Base-by-base conservation (phyloP, 805 yeast genomes). In the Yamadazyma kitorensis region DNA sequence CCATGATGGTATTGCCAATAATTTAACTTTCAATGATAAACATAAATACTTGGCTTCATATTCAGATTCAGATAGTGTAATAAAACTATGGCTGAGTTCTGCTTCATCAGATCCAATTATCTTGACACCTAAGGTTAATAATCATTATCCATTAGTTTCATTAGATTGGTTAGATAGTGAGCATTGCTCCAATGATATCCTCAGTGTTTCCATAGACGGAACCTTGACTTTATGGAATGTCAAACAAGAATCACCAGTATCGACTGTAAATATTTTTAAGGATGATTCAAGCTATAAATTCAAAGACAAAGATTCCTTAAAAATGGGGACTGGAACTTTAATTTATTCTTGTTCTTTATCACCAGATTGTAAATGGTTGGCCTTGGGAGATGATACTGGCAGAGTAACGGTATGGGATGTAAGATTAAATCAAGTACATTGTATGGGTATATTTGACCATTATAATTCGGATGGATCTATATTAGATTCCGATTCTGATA, bases 11-110 rank as follows among this genome's bases (percentile, higher is more conserved):
- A 65, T 77, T 1, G 71, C 85, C 6, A 69, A 84, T 11, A 59
- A 60, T 4, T 61, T 88, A 4, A 54, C 62, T 19, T 86, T 82
- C 52, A 78, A 81, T 47, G 40, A 51, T 4, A 54, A 56, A 2
- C 62, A 70, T 11, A 76, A 76, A 44, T 55, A 82, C 19, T 61
- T 89, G 25, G 78, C 87, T 3, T 78, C 89, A 2, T 80, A 86
- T 6, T 79, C 94, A 1, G 95, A 86, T 51, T 47, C 33, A 16
- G 96, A 89, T 53, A 72, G 75, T 36, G 64, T 74, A 0, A 69
- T 88, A 6, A 74, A 86, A 45, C 64, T 87, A 14, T 89, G 96
- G 95, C 75, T 71, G 48, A 82, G 87, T 23, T 71, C 72, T 17
- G 73, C 78, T 20, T 59, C 74, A 16, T 75, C 74, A 39, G 71